Evolutionary conservation across 2,329 filamentous ascomycete genomes (phyloP).

Genomic region (Drechslera avenae): DNA sequence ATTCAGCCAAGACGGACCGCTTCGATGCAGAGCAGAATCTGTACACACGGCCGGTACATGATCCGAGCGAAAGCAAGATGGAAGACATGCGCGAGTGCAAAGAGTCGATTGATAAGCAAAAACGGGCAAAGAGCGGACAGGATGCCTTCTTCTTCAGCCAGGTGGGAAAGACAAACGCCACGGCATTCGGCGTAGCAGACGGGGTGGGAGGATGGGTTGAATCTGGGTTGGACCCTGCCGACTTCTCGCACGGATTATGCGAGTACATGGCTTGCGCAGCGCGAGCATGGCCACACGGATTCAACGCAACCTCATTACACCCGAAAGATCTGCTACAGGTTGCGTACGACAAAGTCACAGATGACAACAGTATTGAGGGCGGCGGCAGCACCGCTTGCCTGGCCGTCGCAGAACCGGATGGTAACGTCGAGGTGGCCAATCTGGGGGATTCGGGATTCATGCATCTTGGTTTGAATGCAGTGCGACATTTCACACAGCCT

Average conservation of each 20-base stretch:
- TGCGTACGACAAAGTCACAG: conserved; percentile 81
- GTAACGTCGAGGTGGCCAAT: conserved; percentile 85
- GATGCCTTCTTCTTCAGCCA: conserved; percentile 92
- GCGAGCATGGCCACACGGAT: conserved; percentile 58
- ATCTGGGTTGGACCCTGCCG: conserved; percentile 88
- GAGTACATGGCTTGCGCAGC: conserved; percentile 86
- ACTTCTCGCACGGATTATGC: conserved; percentile 93
- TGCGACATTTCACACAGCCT: conserved; percentile 79
- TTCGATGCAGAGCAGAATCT: conserved; percentile 47
- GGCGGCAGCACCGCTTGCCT: conserved; percentile 93
- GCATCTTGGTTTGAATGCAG: conserved; percentile 81
- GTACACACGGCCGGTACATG: conserved; percentile 41
- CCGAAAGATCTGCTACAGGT: conserved; percentile 76
- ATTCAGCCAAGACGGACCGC: conserved; percentile 47
- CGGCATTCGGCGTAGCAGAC: conserved; percentile 89
- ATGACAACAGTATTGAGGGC: conserved; percentile 73
- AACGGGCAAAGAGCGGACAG: conserved; percentile 80
- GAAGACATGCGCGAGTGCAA: conserved; percentile 40
- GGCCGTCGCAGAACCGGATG: conserved; percentile 74
- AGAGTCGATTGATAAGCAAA: conserved; percentile 57
- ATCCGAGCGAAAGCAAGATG: conserved; percentile 31
- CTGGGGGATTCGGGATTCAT: conserved; percentile 94
- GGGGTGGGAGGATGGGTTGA: conserved; percentile 96
- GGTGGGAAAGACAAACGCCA: conserved; percentile 71
- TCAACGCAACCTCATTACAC: conserved; percentile 53